A percentile compares a stretch with the other conserved stretches of the same genome.
phyloP scores from a whole-genome alignment of 2,329 filamentous ascomycete species.

The Teratosphaeria zuluensis region DNA sequence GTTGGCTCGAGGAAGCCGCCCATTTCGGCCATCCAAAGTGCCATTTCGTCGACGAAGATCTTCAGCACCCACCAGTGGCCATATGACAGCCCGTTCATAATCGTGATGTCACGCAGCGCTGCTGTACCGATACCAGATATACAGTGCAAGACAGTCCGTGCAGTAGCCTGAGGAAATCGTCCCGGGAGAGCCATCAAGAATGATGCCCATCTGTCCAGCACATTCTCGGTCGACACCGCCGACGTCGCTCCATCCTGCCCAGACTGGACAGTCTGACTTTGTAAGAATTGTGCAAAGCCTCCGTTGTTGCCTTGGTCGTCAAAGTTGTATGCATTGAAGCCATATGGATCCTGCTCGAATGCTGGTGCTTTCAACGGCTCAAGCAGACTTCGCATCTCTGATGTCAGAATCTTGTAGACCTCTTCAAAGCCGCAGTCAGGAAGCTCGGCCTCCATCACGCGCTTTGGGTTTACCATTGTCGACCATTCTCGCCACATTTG shows the following conservation, averaged over 20 bases:
- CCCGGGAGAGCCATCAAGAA: slow-evolving; percentile 60
- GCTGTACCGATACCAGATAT: slow-evolving; percentile 67
- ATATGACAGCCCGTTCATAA: slow-evolving; percentile 68
- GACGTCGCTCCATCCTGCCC: slow-evolving; percentile 10
- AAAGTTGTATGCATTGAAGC: slow-evolving; percentile 25
- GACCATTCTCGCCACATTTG: slow-evolving; percentile 96
- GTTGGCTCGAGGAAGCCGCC: slow-evolving; percentile 67
- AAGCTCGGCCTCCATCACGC: slow-evolving; percentile 47
- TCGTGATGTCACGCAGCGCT: slow-evolving; percentile 71
- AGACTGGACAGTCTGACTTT: slow-evolving; percentile 16
- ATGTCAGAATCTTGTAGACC: slow-evolving; percentile 45
- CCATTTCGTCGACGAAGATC: slow-evolving; percentile 92
- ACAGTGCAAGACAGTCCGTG: slow-evolving; percentile 65
- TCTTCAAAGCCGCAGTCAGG: slow-evolving; percentile 45
- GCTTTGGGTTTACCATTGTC: slow-evolving; percentile 47
- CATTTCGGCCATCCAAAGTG: slow-evolving; percentile 77
- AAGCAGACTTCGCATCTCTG: slow-evolving; percentile 60
- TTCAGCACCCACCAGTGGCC: slow-evolving; percentile 94
- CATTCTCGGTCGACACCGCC: slow-evolving; percentile 42
- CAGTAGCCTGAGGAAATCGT: slow-evolving; percentile 64
- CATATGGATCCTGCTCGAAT: slow-evolving; percentile 28
- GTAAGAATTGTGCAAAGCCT: slow-evolving; percentile 32
- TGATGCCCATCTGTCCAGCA: slow-evolving; percentile 67
- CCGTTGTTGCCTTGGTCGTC: slow-evolving; percentile 17
- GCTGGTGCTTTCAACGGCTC: slow-evolving; percentile 49